Evolutionary conservation across 2,329 filamentous ascomycete species (phyloP).

Genomic region (Aspergillus versicolor): DNA sequence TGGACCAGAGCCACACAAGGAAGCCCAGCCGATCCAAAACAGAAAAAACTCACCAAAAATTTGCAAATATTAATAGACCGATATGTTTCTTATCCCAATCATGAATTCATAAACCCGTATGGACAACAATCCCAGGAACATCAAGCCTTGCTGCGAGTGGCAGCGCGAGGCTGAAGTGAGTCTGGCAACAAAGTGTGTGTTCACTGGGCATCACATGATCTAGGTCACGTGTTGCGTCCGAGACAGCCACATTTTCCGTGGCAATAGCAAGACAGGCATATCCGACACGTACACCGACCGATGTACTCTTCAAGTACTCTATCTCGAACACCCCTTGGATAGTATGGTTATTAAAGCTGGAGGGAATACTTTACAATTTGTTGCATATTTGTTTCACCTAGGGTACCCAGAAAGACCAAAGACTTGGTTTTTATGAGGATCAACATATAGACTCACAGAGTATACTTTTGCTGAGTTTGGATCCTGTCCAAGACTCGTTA

Average conservation of each 20-base stretch:
- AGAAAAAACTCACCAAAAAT: constrained; percentile 7
- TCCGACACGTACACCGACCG: too few species aligned
- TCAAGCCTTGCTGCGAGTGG: background rate
- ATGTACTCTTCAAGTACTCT: background rate
- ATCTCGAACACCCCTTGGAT: background rate
- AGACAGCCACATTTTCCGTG: background rate
- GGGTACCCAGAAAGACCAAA: too few species aligned
- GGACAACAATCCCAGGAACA: background rate
- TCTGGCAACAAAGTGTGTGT: constrained; percentile 9
- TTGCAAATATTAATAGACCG: background rate
- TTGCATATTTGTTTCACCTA: too few species aligned
- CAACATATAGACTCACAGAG: too few species aligned
- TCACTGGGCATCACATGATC: constrained; percentile 10
- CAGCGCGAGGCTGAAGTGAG: constrained; percentile 10
- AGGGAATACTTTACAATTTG: too few species aligned
- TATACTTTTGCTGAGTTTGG: too few species aligned
- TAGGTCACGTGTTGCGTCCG: background rate
- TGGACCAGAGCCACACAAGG: background rate
- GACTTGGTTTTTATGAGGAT: too few species aligned
- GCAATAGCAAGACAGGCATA: background rate
- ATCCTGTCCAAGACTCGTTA: too few species aligned
- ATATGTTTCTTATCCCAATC: background rate
- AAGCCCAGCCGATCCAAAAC: background rate
- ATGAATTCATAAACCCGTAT: background rate
- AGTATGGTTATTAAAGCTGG: too few species aligned